These are phyloP conservation scores for Geosmithia flava DNA, from an alignment of 2,329 filamentous ascomycete genomes.

Conservation along the genomic window DNA sequence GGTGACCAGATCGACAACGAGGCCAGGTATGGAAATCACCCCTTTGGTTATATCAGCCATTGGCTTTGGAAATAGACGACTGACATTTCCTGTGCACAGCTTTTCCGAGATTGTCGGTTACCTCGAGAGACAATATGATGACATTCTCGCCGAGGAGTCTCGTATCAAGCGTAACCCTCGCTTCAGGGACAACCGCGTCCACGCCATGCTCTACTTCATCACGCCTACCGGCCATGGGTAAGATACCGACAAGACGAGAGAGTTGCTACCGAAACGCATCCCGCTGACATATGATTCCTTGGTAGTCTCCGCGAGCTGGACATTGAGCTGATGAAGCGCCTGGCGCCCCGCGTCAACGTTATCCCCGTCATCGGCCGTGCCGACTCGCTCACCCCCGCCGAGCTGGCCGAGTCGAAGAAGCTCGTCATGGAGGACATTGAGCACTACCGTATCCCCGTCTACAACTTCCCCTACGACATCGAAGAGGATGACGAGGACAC, in stretches of 20 bases:
- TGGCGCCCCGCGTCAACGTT: constrained; percentile 95
- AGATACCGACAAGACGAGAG: constrained; percentile 12
- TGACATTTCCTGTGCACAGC: constrained; percentile 29
- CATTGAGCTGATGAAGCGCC: constrained; percentile 98
- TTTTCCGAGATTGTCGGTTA: constrained; percentile 97
- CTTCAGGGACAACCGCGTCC: constrained; percentile 98
- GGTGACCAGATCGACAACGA: constrained; percentile 99
- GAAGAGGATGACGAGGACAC: constrained; percentile 99
- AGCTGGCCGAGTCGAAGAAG: constrained; percentile 98
- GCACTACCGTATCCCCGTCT: constrained; percentile 98
- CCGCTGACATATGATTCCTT: not conserved
- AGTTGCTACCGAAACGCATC: not conserved
- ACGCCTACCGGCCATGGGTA: constrained; percentile 93
- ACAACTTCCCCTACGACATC: constrained; percentile 99
- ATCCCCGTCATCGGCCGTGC: constrained; percentile 98
- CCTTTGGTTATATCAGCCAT: not conserved
- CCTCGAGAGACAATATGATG: constrained; percentile 98
- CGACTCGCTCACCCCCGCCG: constrained; percentile 89
- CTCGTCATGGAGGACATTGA: constrained; percentile 99
- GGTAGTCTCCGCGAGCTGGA: constrained; percentile 89
- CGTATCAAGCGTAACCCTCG: constrained; percentile 99
- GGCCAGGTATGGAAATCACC: constrained; percentile 53
- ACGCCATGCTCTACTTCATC: constrained; percentile 98
- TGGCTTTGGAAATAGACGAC: not conserved
- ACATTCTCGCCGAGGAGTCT: constrained; percentile 97